Evolutionary conservation across 2,329 filamentous ascomycete genomes (phyloP).

Genomic region (Fusarium euwallaceae): DNA sequence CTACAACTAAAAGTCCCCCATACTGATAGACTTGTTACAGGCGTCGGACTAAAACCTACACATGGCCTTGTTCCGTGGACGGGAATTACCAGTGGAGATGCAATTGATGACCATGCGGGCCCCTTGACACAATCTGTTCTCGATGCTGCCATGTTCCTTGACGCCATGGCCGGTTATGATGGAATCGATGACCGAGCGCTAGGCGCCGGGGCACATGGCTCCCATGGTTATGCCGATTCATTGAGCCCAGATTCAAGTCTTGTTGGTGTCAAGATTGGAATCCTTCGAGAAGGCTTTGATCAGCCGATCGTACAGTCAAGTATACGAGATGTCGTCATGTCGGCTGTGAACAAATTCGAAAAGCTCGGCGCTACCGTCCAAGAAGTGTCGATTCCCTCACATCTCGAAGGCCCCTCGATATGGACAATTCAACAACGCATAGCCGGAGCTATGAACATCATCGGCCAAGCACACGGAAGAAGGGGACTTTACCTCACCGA

Average conservation of each 20-base stretch:
- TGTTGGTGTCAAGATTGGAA: slow-evolving; percentile 54
- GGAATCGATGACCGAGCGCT: slow-evolving; percentile 61
- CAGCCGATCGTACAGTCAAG: slow-evolving; percentile 53
- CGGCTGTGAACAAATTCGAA: slow-evolving; percentile 56
- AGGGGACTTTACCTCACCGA: slow-evolving; percentile 63
- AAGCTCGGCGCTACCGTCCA: slow-evolving; percentile 63
- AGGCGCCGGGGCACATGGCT: slow-evolving; percentile 48
- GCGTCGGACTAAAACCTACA: slow-evolving; percentile 64
- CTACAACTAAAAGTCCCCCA: background rate
- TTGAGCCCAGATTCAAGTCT: background rate
- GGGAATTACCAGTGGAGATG: slow-evolving; percentile 61
- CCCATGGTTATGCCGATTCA: slow-evolving; percentile 33
- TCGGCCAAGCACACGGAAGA: slow-evolving; percentile 60
- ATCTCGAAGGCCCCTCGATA: slow-evolving; percentile 61
- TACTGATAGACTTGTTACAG: background rate
- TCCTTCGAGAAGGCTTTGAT: slow-evolving; percentile 61
- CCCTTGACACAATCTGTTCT: slow-evolving; percentile 57
- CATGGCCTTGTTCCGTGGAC: slow-evolving; percentile 65
- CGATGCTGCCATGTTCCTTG: slow-evolving; percentile 58
- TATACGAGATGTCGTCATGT: slow-evolving; percentile 57
- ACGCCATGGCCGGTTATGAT: slow-evolving; percentile 62
- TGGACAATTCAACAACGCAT: slow-evolving; percentile 65
- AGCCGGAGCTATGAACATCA: slow-evolving; percentile 57
- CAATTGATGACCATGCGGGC: slow-evolving; percentile 64
- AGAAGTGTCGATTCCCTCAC: slow-evolving; percentile 64